Evolutionary conservation across 805 yeast species (phyloP).

Genomic region (Maudiozyma pseudohumilis): DNA sequence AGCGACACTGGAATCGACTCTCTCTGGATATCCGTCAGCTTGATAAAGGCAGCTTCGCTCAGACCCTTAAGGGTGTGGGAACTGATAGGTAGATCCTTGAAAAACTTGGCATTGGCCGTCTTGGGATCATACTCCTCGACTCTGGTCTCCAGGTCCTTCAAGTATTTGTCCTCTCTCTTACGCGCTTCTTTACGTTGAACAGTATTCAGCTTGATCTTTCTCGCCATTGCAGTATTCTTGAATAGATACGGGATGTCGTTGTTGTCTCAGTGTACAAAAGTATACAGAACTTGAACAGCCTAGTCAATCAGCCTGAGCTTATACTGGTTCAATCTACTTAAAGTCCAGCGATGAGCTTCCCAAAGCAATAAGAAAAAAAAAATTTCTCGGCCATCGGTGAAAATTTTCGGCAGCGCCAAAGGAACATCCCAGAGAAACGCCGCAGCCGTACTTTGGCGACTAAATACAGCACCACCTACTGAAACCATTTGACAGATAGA

Average conservation of each 20-base stretch:
- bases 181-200: constrained; percentile 32
- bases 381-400: too few species aligned
- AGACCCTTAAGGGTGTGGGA: constrained; percentile 58
- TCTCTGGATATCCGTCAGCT: constrained; percentile 79
- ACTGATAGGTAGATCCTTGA: constrained; percentile 72
- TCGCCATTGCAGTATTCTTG: constrained; percentile 31
- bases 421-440: too few species aligned
- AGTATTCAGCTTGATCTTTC: constrained; percentile 26
- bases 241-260: too few species aligned
- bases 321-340: too few species aligned
- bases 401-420: background rate
- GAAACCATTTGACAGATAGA: too few species aligned
- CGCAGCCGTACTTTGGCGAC: too few species aligned
- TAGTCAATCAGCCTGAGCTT: background rate
- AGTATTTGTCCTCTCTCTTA: constrained; percentile 28
- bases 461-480: too few species aligned
- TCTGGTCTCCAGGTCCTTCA: constrained; percentile 38
- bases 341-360: constrained; percentile 10
- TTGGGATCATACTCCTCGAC: constrained; percentile 47
- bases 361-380: too few species aligned
- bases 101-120: constrained; percentile 36
- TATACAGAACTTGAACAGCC: background rate
- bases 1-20: constrained; percentile 67
- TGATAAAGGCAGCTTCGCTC: constrained; percentile 64
- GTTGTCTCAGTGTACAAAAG: background rate